Conservation (phyloP, 2,329 filamentous ascomycete species). For the Trichophyton rubrum region DNA sequence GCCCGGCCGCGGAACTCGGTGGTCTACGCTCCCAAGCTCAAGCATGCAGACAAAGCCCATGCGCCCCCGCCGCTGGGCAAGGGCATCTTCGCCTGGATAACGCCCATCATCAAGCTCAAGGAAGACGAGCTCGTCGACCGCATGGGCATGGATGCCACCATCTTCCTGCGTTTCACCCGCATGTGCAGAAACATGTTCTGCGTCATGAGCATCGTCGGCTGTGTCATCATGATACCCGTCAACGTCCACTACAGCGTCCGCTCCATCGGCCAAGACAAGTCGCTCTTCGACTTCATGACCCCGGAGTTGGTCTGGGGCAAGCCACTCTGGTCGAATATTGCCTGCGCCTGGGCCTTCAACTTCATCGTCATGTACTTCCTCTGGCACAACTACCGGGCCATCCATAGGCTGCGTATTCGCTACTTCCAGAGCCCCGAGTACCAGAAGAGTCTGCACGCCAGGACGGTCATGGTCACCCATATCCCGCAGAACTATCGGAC, state of each 20-base stretch:
- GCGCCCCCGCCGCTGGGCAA: slow-evolving; percentile 75
- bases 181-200: slow-evolving; percentile 92
- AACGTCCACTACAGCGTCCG: slow-evolving; percentile 48
- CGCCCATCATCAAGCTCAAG: slow-evolving; percentile 61
- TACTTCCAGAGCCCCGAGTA: slow-evolving; percentile 85
- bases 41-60: slow-evolving; percentile 83
- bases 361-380: slow-evolving; percentile 66
- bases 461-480: slow-evolving; percentile 53
- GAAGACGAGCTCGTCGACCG: slow-evolving; percentile 68
- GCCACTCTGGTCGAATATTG: slow-evolving; percentile 48
- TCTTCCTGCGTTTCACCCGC: slow-evolving; percentile 76
- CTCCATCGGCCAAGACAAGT: slow-evolving; percentile 15
- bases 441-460: slow-evolving; percentile 70
- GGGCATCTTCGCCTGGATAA: slow-evolving; percentile 77
- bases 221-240: slow-evolving; percentile 67
- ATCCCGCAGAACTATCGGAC: slow-evolving; percentile 63
- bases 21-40: slow-evolving; percentile 88
- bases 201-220: slow-evolving; percentile 57
- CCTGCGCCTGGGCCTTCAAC: slow-evolving; percentile 54
- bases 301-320: slow-evolving; percentile 38
- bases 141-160: slow-evolving; percentile 77
- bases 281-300: slow-evolving; percentile 36
- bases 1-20: slow-evolving; percentile 81
- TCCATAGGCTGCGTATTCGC: slow-evolving; percentile 56
- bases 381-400: slow-evolving; percentile 77